Evolutionary conservation across 2,329 filamentous ascomycete genomes (phyloP).

Genomic region (Zasmidium angulare): DNA sequence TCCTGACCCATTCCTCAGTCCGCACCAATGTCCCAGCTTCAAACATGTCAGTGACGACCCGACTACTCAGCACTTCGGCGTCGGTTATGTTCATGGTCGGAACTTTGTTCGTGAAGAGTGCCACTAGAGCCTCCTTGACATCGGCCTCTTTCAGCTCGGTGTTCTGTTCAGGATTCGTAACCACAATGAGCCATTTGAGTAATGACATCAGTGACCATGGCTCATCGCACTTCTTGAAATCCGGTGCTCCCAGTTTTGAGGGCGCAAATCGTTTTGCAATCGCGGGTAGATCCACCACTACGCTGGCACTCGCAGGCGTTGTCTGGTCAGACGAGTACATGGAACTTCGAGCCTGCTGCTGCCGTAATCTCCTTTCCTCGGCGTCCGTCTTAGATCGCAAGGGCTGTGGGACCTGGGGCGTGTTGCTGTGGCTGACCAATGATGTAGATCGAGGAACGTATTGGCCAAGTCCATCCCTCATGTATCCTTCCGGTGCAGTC

Average conservation of each 20-base stretch:
- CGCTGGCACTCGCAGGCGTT: slow-evolving; percentile 35
- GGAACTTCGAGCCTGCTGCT: slow-evolving; percentile 43
- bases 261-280: slow-evolving; percentile 70
- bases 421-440: slow-evolving; percentile 75
- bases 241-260: slow-evolving; percentile 73
- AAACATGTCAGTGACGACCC: slow-evolving; percentile 78
- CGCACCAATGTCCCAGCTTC: slow-evolving; percentile 72
- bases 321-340: slow-evolving; percentile 42
- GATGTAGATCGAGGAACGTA: slow-evolving; percentile 74
- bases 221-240: slow-evolving; percentile 81
- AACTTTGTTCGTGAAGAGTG: slow-evolving; percentile 89
- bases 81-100: slow-evolving; percentile 98
- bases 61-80: slow-evolving; percentile 79
- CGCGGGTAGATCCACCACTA: slow-evolving; percentile 32
- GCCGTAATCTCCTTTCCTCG: slow-evolving; percentile 61
- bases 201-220: slow-evolving; percentile 94
- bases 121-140: slow-evolving; percentile 82
- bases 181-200: slow-evolving; percentile 78
- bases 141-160: slow-evolving; percentile 81
- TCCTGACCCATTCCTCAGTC: slow-evolving; percentile 98
- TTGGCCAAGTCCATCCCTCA: slow-evolving; percentile 27
- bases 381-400: slow-evolving; percentile 93
- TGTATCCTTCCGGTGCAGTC: slow-evolving; percentile 26
- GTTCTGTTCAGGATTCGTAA: slow-evolving; percentile 77
- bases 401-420: slow-evolving; percentile 76